Evolutionary conservation across 2,329 filamentous ascomycete genomes (phyloP).

Genomic region (Nothomitra cinnamomea): DNA sequence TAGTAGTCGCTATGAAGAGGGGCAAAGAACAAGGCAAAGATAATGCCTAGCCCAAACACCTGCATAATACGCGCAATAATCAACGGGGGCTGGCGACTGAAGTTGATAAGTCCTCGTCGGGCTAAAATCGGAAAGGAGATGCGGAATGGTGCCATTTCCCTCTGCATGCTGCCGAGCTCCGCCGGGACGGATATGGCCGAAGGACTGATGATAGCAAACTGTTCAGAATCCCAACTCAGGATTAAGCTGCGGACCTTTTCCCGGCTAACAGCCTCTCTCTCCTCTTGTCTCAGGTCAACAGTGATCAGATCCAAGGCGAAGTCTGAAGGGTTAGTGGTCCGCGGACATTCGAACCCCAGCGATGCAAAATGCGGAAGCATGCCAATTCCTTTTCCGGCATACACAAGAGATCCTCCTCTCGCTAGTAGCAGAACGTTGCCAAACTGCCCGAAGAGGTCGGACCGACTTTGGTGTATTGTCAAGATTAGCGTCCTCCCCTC

Average conservation of each 20-base stretch:
- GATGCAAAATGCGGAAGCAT: conserved; percentile 49
- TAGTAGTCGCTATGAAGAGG: conserved; percentile 52
- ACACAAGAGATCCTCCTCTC: conserved; percentile 50
- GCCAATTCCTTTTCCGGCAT: conserved; percentile 41
- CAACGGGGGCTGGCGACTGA: conserved; percentile 46
- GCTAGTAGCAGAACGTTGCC: conserved; percentile 55
- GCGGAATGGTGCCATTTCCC: conserved; percentile 42
- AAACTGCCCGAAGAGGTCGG: conserved; percentile 54
- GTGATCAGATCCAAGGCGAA: conserved; percentile 65
- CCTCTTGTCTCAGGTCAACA: conserved; percentile 50
- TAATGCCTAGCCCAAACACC: conserved; percentile 43
- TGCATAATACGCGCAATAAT: conserved; percentile 50
- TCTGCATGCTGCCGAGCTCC: conserved; percentile 51
- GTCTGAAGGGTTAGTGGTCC: conserved; percentile 59
- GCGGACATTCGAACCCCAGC: conserved; percentile 46
- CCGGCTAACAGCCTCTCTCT: conserved; percentile 43
- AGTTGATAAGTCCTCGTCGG: conserved; percentile 50
- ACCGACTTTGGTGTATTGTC: conserved; percentile 65
- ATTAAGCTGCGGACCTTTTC: conserved; percentile 45
- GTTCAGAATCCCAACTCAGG: conserved; percentile 33
- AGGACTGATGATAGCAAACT: conserved; percentile 8
- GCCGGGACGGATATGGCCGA: conserved; percentile 44
- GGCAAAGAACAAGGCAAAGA: conserved; percentile 53
- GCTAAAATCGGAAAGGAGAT: conserved; percentile 51
- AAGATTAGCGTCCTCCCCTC: conserved; percentile 59